Evolutionary conservation across 257 asterid genomes (phyloP).

Genomic region (Vinca minor): DNA sequence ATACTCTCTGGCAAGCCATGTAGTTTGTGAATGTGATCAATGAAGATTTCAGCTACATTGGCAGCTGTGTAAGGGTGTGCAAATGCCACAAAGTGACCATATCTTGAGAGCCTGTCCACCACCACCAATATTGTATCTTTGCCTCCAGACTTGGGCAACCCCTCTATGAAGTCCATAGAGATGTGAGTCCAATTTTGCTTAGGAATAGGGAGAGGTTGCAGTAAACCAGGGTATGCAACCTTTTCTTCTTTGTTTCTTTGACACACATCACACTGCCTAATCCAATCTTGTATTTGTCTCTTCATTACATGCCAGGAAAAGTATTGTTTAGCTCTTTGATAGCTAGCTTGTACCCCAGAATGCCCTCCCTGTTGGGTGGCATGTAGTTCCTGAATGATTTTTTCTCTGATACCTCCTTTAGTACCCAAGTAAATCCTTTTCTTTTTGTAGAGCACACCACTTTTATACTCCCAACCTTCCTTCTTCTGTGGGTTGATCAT

Average conservation of each 20-base stretch:
- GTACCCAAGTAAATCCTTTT: too few species aligned
- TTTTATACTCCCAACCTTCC: too few species aligned
- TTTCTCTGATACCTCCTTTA: too few species aligned
- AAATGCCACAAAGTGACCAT: not conserved
- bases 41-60: not conserved
- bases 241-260: too few species aligned
- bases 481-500: too few species aligned
- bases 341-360: not conserved
- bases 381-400: too few species aligned
- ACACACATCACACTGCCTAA: too few species aligned
- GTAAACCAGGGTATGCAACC: not conserved
- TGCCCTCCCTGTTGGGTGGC: too few species aligned
- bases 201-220: not conserved
- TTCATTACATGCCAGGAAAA: not conserved
- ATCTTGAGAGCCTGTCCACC: not conserved
- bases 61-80: not conserved
- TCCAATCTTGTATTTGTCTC: not conserved
- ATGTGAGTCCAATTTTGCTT: not conserved
- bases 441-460: too few species aligned
- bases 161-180: not conserved
- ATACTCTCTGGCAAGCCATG: too few species aligned
- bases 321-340: not conserved
- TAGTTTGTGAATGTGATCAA: not conserved
- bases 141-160: too few species aligned
- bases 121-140: not conserved